Evolutionary conservation across 2,329 filamentous ascomycete genomes (phyloP), one percentile per base, ranked within the genome.

Genomic region (Fusarium foetens): DNA sequence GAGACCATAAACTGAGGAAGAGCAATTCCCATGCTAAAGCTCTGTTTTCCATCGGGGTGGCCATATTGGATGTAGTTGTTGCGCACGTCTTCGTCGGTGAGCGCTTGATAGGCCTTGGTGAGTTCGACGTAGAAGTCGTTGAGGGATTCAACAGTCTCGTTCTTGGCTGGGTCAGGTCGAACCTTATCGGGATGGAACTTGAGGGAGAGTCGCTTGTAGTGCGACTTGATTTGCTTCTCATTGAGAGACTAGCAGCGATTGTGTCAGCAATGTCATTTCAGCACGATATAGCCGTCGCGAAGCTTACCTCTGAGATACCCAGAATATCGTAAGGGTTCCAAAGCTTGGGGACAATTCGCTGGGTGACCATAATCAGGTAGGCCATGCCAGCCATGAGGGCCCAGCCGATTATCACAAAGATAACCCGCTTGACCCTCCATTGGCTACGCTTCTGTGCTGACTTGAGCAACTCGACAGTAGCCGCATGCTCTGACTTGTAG

Each of bases 291-390:
- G 35, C 43, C 19, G 54, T 43, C 49, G 51, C 43, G 38, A 53
- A 49, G 55, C 87, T 76, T 85, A 94, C 92, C 82, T 95, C 93
- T 75, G 93, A 90, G 63, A 99, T 88, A 49, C 93, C 94, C 63
- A 99, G 85, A 76, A 99, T 97, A 75, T 97, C 93, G 84, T 98
- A 99, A 3, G 96, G 96, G 83, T 99, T 97, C 93, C 95, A 99
- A 63, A 97, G 88, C 84, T 96, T 94, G 52, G 91, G 88, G 35
- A 87, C 83, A 3, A 90, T 90, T 63, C 89, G 89, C 75, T 93
- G 89, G 62, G 94, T 96, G 54, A 93, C 91, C 67, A 91, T 81
- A 80, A 98, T 97, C 68, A 99, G 87, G 82, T 98, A 99, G 33
- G 93, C 86, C 94, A 98, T 98, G 82, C 91, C 93, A 53, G 87